phyloP scores from a whole-genome alignment of 192 early-diverging fungal species.

The Podila horticola region DNA sequence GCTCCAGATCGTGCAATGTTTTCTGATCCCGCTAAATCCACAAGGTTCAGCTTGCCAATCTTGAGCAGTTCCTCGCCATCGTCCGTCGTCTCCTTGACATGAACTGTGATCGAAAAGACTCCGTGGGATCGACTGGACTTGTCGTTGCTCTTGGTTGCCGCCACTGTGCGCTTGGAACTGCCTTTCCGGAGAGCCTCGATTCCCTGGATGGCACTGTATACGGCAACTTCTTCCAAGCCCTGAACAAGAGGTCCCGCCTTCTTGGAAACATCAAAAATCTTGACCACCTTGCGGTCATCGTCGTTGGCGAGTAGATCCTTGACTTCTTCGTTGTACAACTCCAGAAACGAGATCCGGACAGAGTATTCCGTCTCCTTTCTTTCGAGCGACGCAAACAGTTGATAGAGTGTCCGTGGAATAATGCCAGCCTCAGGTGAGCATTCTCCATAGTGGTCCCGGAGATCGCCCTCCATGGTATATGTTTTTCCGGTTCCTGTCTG shows the following conservation, averaged over 20 bases:
- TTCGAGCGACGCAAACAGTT: conserved; percentile 82
- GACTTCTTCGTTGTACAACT: conserved; percentile 97
- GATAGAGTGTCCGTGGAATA: conserved; percentile 87
- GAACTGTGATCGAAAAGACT: conserved; percentile 91
- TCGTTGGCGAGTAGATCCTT: conserved; percentile 84
- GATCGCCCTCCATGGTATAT: conserved; percentile 94
- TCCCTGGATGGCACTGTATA: conserved; percentile 79
- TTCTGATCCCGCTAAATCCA: conserved; percentile 96
- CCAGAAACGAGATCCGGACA: conserved; percentile 88
- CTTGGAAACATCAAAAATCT: conserved; percentile 77
- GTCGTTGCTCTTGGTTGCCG: conserved; percentile 91
- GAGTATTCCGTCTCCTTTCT: conserved; percentile 76
- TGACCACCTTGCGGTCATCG: conserved; percentile 63
- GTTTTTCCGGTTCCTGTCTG: conserved; percentile 98
- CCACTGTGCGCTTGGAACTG: conserved; percentile 77
- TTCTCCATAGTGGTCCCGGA: conserved; percentile 59
- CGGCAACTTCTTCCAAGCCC: conserved; percentile 82
- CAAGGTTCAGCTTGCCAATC: conserved; percentile 95
- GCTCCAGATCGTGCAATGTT: conserved; percentile 93
- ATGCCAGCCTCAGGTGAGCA: conserved; percentile 78
- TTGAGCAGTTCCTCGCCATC: conserved; percentile 92
- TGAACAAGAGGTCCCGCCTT: conserved; percentile 83
- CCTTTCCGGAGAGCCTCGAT: conserved; percentile 78
- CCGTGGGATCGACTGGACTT: conserved; percentile 94
- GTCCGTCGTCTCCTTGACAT: conserved; percentile 82